These are phyloP conservation scores for Vaucheria bursata DNA, from an alignment of 352 stramenopile genomes.

Conservation along the genomic window DNA sequence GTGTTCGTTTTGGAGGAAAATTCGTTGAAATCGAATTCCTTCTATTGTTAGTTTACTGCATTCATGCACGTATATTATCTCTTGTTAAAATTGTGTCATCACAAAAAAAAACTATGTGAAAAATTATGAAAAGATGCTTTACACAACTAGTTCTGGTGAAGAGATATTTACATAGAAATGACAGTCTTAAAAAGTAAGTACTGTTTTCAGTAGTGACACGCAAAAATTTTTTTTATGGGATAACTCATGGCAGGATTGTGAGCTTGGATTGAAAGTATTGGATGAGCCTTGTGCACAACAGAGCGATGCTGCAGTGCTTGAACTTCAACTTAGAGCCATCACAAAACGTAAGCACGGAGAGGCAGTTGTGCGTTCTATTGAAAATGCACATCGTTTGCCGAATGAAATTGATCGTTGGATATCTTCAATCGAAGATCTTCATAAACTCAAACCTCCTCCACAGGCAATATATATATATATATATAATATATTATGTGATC, in stretches of 20 bases:
- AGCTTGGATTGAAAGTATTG: slow-evolving; percentile 59
- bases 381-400: slow-evolving; percentile 80
- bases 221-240: too few species aligned
- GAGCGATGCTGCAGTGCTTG: slow-evolving; percentile 84
- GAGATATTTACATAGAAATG: not conserved
- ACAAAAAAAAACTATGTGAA: too few species aligned
- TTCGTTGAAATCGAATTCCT: too few species aligned
- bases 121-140: too few species aligned
- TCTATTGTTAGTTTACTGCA: too few species aligned
- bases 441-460: slow-evolving; percentile 77
- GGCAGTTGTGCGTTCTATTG: slow-evolving; percentile 80
- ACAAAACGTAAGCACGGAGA: slow-evolving; percentile 83
- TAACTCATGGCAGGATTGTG: too few species aligned
- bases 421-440: slow-evolving; percentile 83
- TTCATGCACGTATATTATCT: too few species aligned
- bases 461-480: slow-evolving; percentile 67
- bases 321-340: slow-evolving; percentile 82
- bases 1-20: too few species aligned
- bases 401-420: slow-evolving; percentile 89
- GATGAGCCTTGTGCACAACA: slow-evolving; percentile 81
- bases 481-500: too few species aligned
- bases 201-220: not conserved
- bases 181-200: not conserved
- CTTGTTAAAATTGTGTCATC: too few species aligned
- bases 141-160: too few species aligned